phyloP scores from a whole-genome alignment of 306 rosid genomes.

The Quercus bicolor region DNA sequence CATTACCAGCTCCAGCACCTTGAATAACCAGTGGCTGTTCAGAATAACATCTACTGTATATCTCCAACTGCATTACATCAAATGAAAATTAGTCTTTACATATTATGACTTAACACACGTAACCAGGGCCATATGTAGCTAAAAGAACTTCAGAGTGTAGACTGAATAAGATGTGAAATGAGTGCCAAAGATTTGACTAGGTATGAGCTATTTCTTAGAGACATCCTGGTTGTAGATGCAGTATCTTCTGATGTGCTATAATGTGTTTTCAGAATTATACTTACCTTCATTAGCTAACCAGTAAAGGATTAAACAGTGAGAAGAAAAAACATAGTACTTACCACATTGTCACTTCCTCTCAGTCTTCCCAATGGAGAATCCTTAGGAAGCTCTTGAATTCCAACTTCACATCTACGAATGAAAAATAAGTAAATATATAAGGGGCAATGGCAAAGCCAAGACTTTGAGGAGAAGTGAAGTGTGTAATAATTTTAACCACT shows the following conservation, averaged over 20 bases:
- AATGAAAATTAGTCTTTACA: constrained; percentile 7
- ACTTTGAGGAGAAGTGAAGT: too few species aligned
- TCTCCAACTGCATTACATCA: constrained; percentile 67
- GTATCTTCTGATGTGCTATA: not conserved
- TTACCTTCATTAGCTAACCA: not conserved
- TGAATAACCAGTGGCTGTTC: constrained; percentile 84
- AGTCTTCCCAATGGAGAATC: constrained; percentile 84
- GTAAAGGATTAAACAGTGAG: not conserved
- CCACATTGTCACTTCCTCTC: constrained; percentile 97
- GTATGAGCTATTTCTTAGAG: not conserved
- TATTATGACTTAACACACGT: not conserved
- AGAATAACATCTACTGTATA: constrained; percentile 70
- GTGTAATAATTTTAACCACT: too few species aligned
- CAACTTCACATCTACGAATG: constrained; percentile 68
- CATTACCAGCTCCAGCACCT: constrained; percentile 99
- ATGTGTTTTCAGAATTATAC: not conserved
- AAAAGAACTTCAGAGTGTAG: not conserved
- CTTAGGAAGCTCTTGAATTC: constrained; percentile 77
- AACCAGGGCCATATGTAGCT: not conserved
- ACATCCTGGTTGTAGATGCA: not conserved
- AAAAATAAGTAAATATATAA: not conserved
- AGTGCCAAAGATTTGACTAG: not conserved
- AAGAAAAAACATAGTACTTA: constrained; percentile 28
- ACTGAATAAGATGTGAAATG: not conserved
- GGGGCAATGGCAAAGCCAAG: not conserved